Conservation (phyloP, 2,329 filamentous ascomycete genomes). For the Talaromyces marneffei region DNA sequence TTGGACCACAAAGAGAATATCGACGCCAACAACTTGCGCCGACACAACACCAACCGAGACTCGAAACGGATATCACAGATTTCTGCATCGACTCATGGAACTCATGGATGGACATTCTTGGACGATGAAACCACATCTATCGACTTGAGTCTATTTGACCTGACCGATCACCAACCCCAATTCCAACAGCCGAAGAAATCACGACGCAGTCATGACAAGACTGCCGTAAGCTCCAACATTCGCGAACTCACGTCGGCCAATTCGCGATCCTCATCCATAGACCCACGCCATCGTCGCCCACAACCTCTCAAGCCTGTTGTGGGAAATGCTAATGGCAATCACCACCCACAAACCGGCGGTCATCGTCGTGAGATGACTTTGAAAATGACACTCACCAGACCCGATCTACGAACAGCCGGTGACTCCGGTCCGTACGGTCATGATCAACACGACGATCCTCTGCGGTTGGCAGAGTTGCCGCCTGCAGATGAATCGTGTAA, state of each 20-base stretch:
- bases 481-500: slow-evolving; percentile 38
- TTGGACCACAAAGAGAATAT: slow-evolving; percentile 32
- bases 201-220: background rate
- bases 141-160: slow-evolving; percentile 11
- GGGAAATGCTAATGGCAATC: background rate
- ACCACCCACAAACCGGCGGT: slow-evolving; percentile 29
- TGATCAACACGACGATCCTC: slow-evolving; percentile 42
- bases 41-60: slow-evolving; percentile 29
- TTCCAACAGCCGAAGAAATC: slow-evolving; percentile 36
- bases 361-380: slow-evolving; percentile 82
- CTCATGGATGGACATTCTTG: slow-evolving; percentile 46
- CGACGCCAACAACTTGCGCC: slow-evolving; percentile 14
- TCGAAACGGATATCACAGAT: slow-evolving; percentile 18
- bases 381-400: slow-evolving; percentile 88
- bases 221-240: background rate
- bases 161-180: slow-evolving; percentile 5
- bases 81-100: slow-evolving; percentile 27
- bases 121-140: slow-evolving; percentile 40
- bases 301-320: slow-evolving; percentile 8
- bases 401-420: slow-evolving; percentile 62
- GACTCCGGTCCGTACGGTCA: slow-evolving; percentile 21
- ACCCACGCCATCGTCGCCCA: slow-evolving; percentile 1
- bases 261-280: slow-evolving; percentile 4
- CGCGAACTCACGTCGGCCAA: background rate
- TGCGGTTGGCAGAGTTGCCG: slow-evolving; percentile 51